Conservation (phyloP, 116 monocot genomes). For the Trichopus zeylanicus region DNA sequence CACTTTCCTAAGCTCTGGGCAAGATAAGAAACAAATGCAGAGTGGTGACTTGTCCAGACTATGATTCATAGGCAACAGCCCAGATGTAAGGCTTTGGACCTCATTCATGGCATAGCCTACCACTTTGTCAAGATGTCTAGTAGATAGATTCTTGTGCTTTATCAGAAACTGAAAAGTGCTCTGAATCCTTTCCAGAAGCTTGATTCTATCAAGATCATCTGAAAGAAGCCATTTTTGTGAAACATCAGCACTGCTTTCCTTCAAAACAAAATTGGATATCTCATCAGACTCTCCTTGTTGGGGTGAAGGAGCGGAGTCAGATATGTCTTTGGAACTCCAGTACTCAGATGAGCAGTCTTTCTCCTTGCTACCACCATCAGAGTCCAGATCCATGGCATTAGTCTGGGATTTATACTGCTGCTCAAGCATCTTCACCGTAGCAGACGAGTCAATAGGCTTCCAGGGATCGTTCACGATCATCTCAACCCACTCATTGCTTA, state of each 20-base stretch:
- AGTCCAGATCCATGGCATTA: constrained; percentile 3
- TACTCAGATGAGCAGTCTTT: constrained; percentile 28
- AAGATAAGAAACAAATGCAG: constrained; percentile 64
- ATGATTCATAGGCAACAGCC: constrained; percentile 35
- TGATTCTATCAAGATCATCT: constrained; percentile 59
- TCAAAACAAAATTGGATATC: constrained; percentile 8
- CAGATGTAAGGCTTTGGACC: constrained; percentile 45
- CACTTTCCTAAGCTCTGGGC: constrained; percentile 55
- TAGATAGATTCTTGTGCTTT: constrained; percentile 62
- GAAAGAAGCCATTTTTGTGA: constrained; percentile 59
- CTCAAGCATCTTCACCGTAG: constrained; percentile 35
- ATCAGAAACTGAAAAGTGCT: constrained; percentile 48
- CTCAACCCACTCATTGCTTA: constrained; percentile 48
- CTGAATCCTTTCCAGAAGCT: constrained; percentile 77
- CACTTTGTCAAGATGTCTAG: constrained; percentile 65
- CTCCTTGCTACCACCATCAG: constrained; percentile 23
- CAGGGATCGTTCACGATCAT: constrained; percentile 51
- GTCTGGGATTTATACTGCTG: constrained; percentile 12
- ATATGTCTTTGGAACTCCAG: constrained; percentile 29
- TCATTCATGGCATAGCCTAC: constrained; percentile 67
- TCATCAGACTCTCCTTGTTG: constrained; percentile 20
- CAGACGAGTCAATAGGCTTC: constrained; percentile 61
- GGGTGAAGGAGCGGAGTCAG: constrained; percentile 28
- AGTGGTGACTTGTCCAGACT: constrained; percentile 51
- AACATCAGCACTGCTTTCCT: neutral